Percentiles rank a stretch among this genome's conserved stretches.
Conservation (phyloP, 495 filamentous ascomycete species). For the Penicillium longicatenatum region DNA sequence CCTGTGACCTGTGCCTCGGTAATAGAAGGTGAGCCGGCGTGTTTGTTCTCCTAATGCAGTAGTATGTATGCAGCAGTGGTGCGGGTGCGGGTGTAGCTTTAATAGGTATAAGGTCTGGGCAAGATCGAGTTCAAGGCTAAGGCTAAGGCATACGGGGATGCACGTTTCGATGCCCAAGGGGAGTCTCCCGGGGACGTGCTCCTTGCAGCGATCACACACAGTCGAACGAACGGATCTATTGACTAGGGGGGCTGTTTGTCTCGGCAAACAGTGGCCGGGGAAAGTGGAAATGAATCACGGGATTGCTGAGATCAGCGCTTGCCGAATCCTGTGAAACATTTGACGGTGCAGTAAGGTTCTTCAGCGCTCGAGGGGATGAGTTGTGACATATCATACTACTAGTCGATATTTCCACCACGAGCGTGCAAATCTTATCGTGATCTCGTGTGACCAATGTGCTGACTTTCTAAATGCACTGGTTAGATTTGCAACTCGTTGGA, state of each 20-base stretch:
- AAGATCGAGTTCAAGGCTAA: neutral
- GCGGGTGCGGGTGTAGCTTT: conserved; percentile 1
- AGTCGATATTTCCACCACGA: too few species aligned
- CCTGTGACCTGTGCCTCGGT: neutral
- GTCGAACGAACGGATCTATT: too few species aligned
- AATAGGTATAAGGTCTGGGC: conserved; percentile 1
- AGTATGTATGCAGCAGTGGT: neutral
- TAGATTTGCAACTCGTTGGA: neutral
- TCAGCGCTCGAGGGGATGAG: neutral
- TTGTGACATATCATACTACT: conserved; percentile 4
- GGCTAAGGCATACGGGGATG: neutral
- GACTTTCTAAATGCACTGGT: neutral
- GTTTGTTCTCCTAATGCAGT: conserved; percentile 1
- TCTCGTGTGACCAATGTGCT: conserved; percentile 2
- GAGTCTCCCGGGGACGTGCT: neutral
- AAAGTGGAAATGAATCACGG: neutral
- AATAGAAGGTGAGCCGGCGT: neutral
- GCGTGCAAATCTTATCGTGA: neutral
- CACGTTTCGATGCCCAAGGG: conserved; percentile 5
- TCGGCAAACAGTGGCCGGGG: neutral
- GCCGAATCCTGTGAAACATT: neutral
- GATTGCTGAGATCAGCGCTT: neutral
- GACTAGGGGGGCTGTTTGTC: neutral
- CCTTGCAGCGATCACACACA: neutral
- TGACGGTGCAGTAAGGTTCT: neutral